Base-by-base conservation (phyloP, 2,329 filamentous ascomycete species). In the Aureobasidium sp. region DNA sequence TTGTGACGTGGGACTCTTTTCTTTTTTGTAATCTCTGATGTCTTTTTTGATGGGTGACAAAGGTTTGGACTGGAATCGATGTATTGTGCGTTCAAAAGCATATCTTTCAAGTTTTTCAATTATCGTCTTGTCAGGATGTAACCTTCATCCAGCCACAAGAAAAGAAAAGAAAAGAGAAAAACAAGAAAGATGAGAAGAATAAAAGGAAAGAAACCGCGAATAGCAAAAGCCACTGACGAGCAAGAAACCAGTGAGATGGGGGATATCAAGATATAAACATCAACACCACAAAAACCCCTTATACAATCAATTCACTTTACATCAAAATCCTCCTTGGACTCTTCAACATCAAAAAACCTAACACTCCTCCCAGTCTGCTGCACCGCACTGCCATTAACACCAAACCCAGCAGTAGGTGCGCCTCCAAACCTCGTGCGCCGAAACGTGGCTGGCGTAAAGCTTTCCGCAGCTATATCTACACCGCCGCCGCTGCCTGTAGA, bases 311-410 rank as follows among this genome's bases (percentile, higher is more conserved):
- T 29, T 48, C 45, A 48, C 45, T 9, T 48, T 1, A 25, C 56
- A 14, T 49, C 56, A 14, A n/a, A 34, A n/a, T 59, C 44, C 14
- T 49, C 56, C 22, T 48, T 36, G 8, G 15, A 15, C 9, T 20
- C 44, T 3, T 31, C 56, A 29, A 49, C 44, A 52, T 59, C 61
- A 27, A 57, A 57, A 44, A 69, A 70, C 37, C 68, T 64, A 27
- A 69, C 68, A 58, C 67, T 70, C 53, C 68, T 67, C 4, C 62
- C 65, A 3, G 67, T 69, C 5, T 66, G 44, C 20, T 66, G 44
- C 8, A 17, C 41, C 2, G 17, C 64, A 47, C 59, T 63, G 15
- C 58, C 64, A 15, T 64, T 67, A 22, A 62, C 56, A 9, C 64
- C 66, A 12, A 25, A 25, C 22, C 66, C 67, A 49, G 68, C 62